Base-by-base conservation (phyloP, 208 protist genomes). In the Acanthamoeba sp. region DNA sequence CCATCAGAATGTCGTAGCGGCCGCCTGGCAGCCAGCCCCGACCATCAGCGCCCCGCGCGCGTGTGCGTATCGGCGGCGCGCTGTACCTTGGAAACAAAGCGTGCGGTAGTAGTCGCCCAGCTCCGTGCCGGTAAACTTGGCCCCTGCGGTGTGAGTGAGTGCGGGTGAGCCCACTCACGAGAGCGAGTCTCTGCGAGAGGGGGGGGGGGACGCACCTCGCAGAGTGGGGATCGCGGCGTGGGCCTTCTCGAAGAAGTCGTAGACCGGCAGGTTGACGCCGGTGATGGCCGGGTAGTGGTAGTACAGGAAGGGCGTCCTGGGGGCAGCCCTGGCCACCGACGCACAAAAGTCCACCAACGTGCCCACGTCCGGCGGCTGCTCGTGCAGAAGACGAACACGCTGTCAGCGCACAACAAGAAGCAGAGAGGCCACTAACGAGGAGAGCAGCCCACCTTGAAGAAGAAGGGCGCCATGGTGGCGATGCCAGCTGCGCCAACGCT, bases 371-470 rank as follows among this genome's bases (percentile, higher is more conserved):
- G 69, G 69, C 69, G 32, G 71, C 71, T 52, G 7, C 18, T 7
- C 71, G 36, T 2, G 16, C 7, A n/a, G 9, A n/a, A n/a, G n/a
- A n/a, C n/a, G 45, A 48, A 2, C 6, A 10, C 10, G 45, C 45
- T 14, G 32, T 5, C 38, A 82, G 40, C 3, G 71, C 34, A 32
- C 12, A 73, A 14, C 1, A 36, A 40, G 18, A 73, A 40, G 6
- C 18, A 32, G 18, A 22, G 18, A 1, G 52, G 16, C 10, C 52
- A 2, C 66, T 40, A n/a, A n/a, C n/a, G n/a, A n/a, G n/a, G n/a
- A n/a, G n/a, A n/a, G n/a, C n/a, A n/a, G n/a, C n/a, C n/a, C n/a
- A 88, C 50, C 80, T 88, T 88, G 80, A 88, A 62, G 80, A 88
- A 88, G 50, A 62, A 88, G 10, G 80, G 80, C 4, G 80, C 48